A percentile compares a stretch with the other conserved stretches of the same genome.
Conservation (phyloP, 1,139 yeast genomes). For the Candida gigantensis region DNA sequence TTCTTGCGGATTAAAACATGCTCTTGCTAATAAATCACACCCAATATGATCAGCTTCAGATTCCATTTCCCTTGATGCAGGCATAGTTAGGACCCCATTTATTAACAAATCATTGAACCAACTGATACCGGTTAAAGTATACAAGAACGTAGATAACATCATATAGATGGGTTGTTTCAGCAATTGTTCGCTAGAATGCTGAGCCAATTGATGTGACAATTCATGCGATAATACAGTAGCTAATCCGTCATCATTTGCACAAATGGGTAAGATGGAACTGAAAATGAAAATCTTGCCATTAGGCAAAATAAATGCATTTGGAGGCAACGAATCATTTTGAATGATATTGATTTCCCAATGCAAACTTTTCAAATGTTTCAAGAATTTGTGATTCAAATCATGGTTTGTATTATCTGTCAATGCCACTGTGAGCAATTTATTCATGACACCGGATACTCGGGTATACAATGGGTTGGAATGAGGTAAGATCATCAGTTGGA, state of each 20-base stretch:
- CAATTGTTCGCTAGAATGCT: slow-evolving; percentile 84
- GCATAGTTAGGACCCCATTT: slow-evolving; percentile 65
- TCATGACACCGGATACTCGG: slow-evolving; percentile 61
- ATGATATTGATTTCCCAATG: slow-evolving; percentile 87
- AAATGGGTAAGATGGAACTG: slow-evolving; percentile 74
- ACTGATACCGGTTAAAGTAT: slow-evolving; percentile 30
- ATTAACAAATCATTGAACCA: slow-evolving; percentile 56
- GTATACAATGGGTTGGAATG: slow-evolving; percentile 53
- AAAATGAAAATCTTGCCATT: slow-evolving; percentile 95
- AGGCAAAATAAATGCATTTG: slow-evolving; percentile 95
- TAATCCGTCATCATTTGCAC: slow-evolving; percentile 81
- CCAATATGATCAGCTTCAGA: slow-evolving; percentile 96
- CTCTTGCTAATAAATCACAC: slow-evolving; percentile 83
- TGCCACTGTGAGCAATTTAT: slow-evolving; percentile 62
- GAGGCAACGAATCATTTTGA: slow-evolving; percentile 63
- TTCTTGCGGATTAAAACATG: slow-evolving; percentile 78
- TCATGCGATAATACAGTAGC: slow-evolving; percentile 95
- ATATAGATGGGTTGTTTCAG: slow-evolving; percentile 65
- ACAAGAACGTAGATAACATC: slow-evolving; percentile 50
- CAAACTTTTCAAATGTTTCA: slow-evolving; percentile 36
- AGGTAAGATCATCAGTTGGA: slow-evolving; percentile 49
- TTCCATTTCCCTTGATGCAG: slow-evolving; percentile 91
- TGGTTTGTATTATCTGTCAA: slow-evolving; percentile 22
- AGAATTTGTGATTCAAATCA: slow-evolving; percentile 28
- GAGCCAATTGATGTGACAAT: slow-evolving; percentile 88